Conservation (phyloP, 2,329 filamentous ascomycete species). For the Leptosphaerulina australis region DNA sequence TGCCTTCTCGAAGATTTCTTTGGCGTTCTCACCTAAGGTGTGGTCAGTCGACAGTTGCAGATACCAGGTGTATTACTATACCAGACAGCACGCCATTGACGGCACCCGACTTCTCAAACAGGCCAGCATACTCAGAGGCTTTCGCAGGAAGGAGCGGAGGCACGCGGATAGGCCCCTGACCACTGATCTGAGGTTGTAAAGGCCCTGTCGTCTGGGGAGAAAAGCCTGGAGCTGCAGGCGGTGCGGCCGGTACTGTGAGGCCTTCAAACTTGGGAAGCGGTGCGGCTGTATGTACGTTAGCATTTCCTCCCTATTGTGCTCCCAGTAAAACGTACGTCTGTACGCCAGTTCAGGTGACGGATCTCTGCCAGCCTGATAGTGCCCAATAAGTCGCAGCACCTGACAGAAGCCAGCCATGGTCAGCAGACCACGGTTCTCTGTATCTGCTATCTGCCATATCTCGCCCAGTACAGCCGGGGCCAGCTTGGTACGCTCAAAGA, state of each 20-base stretch:
- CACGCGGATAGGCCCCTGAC: slow-evolving; percentile 74
- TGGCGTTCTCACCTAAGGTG: slow-evolving; percentile 75
- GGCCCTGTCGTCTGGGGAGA: slow-evolving; percentile 45
- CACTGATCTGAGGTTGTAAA: slow-evolving; percentile 49
- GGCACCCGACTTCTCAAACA: slow-evolving; percentile 88
- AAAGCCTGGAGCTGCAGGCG: slow-evolving; percentile 59
- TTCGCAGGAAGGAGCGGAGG: slow-evolving; percentile 88
- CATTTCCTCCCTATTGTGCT: slow-evolving; percentile 5
- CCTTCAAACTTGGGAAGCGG: slow-evolving; percentile 94
- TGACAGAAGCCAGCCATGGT: slow-evolving; percentile 92
- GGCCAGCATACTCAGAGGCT: slow-evolving; percentile 81
- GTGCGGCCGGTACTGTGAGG: slow-evolving; percentile 59
- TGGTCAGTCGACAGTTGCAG: slow-evolving; percentile 9
- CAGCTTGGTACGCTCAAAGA: slow-evolving; percentile 95
- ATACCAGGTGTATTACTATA: slow-evolving; percentile 30
- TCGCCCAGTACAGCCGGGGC: slow-evolving; percentile 84
- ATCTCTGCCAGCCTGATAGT: slow-evolving; percentile 86
- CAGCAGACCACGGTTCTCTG: slow-evolving; percentile 91
- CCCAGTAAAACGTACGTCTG: slow-evolving; percentile 61
- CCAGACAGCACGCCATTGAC: slow-evolving; percentile 77
- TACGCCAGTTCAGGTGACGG: slow-evolving; percentile 82
- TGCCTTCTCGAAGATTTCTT: slow-evolving; percentile 93
- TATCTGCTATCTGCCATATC: slow-evolving; percentile 99
- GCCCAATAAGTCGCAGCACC: slow-evolving; percentile 90
- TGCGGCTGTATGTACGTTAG: slow-evolving; percentile 59